Conservation (phyloP, 768 basidiomycete species). For the Mycena galopus region DNA sequence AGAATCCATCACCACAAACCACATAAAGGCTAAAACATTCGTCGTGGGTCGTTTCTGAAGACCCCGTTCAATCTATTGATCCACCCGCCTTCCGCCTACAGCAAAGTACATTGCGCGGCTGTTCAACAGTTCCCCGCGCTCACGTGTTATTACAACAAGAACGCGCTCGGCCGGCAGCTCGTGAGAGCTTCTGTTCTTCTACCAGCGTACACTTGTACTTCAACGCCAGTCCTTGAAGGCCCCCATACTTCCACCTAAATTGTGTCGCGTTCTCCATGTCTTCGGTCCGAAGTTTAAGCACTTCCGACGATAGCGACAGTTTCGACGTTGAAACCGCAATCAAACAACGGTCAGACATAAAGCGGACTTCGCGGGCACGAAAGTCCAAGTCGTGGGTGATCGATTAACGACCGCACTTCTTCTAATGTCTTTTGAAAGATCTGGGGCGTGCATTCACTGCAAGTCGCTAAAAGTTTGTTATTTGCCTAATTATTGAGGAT, state of each 20-base stretch:
- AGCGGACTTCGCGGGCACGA: constrained; percentile 6
- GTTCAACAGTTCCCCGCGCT: constrained; percentile 20
- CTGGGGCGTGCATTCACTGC: constrained; percentile 69
- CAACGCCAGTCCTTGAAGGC: constrained; percentile 31
- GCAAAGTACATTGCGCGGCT: background rate
- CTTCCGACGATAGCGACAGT: constrained; percentile 26
- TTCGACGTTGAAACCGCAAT: background rate
- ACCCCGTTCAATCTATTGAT: background rate
- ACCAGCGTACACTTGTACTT: background rate
- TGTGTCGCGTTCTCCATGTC: constrained; percentile 4
- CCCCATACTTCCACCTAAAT: background rate
- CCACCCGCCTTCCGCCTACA: background rate
- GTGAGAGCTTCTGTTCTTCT: constrained; percentile 22
- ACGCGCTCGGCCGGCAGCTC: constrained; percentile 18
- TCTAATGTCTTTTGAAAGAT: constrained; percentile 43
- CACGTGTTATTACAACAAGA: constrained; percentile 9
- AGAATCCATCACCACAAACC: background rate
- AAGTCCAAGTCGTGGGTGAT: constrained; percentile 20
- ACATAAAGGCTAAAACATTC: background rate
- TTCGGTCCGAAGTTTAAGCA: background rate
- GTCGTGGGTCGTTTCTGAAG: background rate
- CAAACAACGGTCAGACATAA: background rate
- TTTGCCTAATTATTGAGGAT: background rate
- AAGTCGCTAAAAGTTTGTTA: constrained; percentile 65
- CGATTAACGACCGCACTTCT: background rate